phyloP scores from a whole-genome alignment of 2,329 filamentous ascomycete species.

The Aschersonia sp. region DNA sequence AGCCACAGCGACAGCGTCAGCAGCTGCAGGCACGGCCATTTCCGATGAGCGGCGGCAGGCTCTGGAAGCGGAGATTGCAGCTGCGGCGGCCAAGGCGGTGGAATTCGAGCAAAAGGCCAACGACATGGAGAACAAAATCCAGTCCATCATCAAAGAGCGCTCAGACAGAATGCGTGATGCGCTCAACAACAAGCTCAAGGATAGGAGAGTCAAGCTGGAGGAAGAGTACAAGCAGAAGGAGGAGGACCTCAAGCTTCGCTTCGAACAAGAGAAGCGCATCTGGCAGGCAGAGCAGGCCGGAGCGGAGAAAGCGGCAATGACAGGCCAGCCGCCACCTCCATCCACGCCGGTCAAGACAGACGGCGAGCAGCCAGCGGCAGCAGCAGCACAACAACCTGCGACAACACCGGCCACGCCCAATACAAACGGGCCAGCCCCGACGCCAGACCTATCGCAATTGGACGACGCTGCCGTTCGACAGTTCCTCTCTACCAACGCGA shows the following conservation, averaged over 20 bases:
- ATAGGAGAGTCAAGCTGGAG: constrained; percentile 39
- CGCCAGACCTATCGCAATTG: constrained; percentile 30
- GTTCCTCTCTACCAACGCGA: constrained; percentile 39
- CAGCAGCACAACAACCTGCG: constrained; percentile 17
- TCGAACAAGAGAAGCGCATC: constrained; percentile 50
- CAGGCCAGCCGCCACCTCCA: constrained; percentile 5
- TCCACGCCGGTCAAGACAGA: constrained; percentile 8
- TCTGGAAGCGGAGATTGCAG: constrained; percentile 47
- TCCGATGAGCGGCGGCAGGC: constrained; percentile 44
- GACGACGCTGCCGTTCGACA: constrained; percentile 41
- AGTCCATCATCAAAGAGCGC: constrained; percentile 45
- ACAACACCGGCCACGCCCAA: constrained; percentile 18
- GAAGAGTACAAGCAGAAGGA: constrained; percentile 39
- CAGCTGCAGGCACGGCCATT: constrained; percentile 14
- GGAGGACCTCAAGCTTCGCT: constrained; percentile 35
- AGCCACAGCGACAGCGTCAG: background rate
- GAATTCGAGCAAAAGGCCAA: constrained; percentile 50
- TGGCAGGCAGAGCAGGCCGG: constrained; percentile 38
- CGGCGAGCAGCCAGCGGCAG: constrained; percentile 15
- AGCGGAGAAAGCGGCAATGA: constrained; percentile 10
- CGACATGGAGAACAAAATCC: constrained; percentile 48
- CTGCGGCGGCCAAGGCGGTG: constrained; percentile 44
- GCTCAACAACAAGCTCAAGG: constrained; percentile 55
- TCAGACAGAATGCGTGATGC: constrained; percentile 55
- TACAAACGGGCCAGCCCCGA: constrained; percentile 17